These are phyloP conservation scores for Vitis hybrid DNA, from an alignment of 177 flowering plant genomes.

Conservation along the genomic window DNA sequence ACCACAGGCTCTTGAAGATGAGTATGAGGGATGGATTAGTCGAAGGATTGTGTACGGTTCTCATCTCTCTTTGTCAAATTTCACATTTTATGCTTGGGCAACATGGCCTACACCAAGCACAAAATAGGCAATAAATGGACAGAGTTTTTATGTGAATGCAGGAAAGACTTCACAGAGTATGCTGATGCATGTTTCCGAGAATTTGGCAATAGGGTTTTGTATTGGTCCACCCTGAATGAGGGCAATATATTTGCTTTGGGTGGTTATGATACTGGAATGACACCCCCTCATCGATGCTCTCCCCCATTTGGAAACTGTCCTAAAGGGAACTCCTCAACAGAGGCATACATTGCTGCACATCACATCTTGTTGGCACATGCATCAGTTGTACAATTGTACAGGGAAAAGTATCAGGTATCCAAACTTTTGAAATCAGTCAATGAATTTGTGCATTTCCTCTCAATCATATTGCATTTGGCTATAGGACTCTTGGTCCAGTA, in stretches of 20 bases:
- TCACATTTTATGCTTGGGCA: too few species aligned
- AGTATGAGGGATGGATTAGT: too few species aligned
- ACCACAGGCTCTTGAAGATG: too few species aligned
- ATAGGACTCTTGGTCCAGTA: too few species aligned
- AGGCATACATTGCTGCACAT: conserved; percentile 59
- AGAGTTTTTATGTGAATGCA: conserved; percentile 18
- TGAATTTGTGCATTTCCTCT: neutral
- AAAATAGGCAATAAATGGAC: too few species aligned
- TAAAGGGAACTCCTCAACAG: conserved; percentile 58
- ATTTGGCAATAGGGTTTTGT: conserved; percentile 62
- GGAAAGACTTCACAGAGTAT: conserved; percentile 63
- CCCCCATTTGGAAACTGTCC: conserved; percentile 31
- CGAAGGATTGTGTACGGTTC: too few species aligned
- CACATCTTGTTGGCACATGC: conserved; percentile 64
- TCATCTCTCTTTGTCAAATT: too few species aligned
- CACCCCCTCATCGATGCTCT: conserved; percentile 55
- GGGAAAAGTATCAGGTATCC: conserved; percentile 45
- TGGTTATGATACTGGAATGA: conserved; percentile 39
- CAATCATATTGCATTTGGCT: too few species aligned
- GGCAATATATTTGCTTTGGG: conserved; percentile 35
- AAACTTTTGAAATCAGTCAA: too few species aligned
- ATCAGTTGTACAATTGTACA: conserved; percentile 54
- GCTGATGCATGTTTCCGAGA: conserved; percentile 72
- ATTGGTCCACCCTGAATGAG: conserved; percentile 71
- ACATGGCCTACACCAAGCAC: too few species aligned